These are phyloP conservation scores for Lasiosphaeria ovina DNA, from an alignment of 495 filamentous ascomycete species.

Conservation along the genomic window DNA sequence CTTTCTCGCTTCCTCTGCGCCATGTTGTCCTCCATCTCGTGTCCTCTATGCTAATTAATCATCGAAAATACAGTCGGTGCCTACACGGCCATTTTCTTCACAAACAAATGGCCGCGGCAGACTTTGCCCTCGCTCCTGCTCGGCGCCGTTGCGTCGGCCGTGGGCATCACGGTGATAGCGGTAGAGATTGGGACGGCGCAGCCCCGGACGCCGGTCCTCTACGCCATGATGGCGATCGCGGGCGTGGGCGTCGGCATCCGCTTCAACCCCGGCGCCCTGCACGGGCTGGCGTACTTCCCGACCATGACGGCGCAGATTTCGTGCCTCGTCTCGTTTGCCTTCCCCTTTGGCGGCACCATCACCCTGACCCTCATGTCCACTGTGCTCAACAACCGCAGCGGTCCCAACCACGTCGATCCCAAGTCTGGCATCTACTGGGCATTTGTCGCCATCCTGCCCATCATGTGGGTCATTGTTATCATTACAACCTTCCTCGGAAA, in stretches of 20 bases:
- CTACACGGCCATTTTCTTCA: slow-evolving; percentile 53
- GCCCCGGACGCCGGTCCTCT: slow-evolving; percentile 37
- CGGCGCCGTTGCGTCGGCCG: slow-evolving; percentile 47
- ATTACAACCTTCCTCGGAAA: slow-evolving; percentile 50
- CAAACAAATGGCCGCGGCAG: slow-evolving; percentile 55
- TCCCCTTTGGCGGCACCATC: slow-evolving; percentile 58
- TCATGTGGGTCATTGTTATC: slow-evolving; percentile 47
- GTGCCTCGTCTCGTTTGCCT: slow-evolving; percentile 49
- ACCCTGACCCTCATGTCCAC: slow-evolving; percentile 58
- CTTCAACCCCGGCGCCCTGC: slow-evolving; percentile 37
- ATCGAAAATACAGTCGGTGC: slow-evolving; percentile 40
- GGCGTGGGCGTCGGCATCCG: slow-evolving; percentile 58
- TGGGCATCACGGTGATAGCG: slow-evolving; percentile 48
- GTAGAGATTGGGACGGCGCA: slow-evolving; percentile 44
- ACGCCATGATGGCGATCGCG: slow-evolving; percentile 59
- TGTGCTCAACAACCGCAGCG: slow-evolving; percentile 56
- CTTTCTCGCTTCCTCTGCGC: slow-evolving; percentile 1
- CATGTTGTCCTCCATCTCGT: background rate
- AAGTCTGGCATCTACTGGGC: slow-evolving; percentile 54
- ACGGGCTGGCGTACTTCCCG: slow-evolving; percentile 55
- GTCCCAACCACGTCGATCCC: slow-evolving; percentile 14
- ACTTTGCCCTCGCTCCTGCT: slow-evolving; percentile 52
- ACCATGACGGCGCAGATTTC: slow-evolving; percentile 48
- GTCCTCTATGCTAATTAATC: background rate
- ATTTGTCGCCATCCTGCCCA: slow-evolving; percentile 54